Conservation (phyloP, 1,284 basidiomycete species). For the Pseudozyma hubeiensis region DNA sequence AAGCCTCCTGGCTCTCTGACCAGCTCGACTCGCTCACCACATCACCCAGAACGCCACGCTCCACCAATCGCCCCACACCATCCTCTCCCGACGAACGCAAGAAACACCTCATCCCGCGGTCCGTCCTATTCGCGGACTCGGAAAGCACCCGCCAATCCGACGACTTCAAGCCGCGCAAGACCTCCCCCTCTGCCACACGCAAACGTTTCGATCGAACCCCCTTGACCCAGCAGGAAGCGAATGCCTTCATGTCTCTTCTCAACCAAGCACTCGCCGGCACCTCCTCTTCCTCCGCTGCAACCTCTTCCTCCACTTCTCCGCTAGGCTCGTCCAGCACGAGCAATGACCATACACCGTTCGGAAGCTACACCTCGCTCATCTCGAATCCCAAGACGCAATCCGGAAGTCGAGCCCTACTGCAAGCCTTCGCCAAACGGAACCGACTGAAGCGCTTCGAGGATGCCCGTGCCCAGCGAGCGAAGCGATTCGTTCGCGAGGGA, state of each 20-base stretch:
- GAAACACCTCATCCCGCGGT: slow-evolving; percentile 28
- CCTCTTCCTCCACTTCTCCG: background rate
- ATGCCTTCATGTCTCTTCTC: slow-evolving; percentile 41
- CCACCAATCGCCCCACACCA: slow-evolving; percentile 1
- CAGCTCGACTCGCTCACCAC: slow-evolving; percentile 36
- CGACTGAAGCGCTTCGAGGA: slow-evolving; percentile 26
- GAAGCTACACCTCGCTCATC: slow-evolving; percentile 39
- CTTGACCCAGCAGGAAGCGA: slow-evolving; percentile 40
- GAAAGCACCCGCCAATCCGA: slow-evolving; percentile 23
- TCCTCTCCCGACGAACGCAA: background rate
- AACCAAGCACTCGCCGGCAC: slow-evolving; percentile 31
- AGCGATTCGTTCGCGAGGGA: slow-evolving; percentile 32
- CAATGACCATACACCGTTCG: slow-evolving; percentile 25
- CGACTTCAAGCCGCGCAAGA: slow-evolving; percentile 20
- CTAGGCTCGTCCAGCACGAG: background rate
- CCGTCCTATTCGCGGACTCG: slow-evolving; percentile 40
- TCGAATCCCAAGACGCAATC: slow-evolving; percentile 26
- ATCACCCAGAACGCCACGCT: slow-evolving; percentile 5
- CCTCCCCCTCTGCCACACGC: background rate
- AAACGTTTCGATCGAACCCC: slow-evolving; percentile 34
- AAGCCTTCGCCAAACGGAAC: slow-evolving; percentile 41
- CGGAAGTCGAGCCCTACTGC: slow-evolving; percentile 20
- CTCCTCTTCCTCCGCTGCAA: slow-evolving; percentile 1
- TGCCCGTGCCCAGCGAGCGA: slow-evolving; percentile 17
- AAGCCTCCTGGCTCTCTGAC: slow-evolving; percentile 32